Evolutionary conservation across 2,329 filamentous ascomycete species (phyloP), one percentile per base, ranked within the genome.

Genomic region (Fusarium sp.): DNA sequence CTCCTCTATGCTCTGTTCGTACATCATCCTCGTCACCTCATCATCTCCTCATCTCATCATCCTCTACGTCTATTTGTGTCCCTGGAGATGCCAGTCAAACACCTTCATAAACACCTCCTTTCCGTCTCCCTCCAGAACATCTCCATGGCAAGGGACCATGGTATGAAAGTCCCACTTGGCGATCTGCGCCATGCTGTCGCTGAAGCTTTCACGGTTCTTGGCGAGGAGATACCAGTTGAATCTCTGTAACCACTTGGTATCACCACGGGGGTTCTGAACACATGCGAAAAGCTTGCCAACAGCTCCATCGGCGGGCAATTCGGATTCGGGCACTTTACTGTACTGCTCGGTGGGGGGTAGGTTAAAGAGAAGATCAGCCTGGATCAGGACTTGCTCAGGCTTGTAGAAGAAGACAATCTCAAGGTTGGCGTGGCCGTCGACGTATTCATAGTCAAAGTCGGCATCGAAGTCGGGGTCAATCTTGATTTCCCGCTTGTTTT

Each of bases 321-420:
- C 78, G 13, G 74, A 70, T 35, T 79, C 78, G n/a, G 69, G 91
- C 89, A 78, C 83, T 85, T 84, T 93, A 88, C 73, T 97, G 83
- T 94, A 98, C 84, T 98, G 96, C 84, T 99, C 96, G 1, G 85
- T 90, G 1, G 94, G 90, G 0, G 96, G 96, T 39, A 98, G 84
- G 82, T 98, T 98, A 87, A 98, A 98, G 74, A 98, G 81, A 47
- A 98, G 83, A 82, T 99, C 96, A 11, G 95, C 96, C 84, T 98
- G 86, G 79, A 99, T 95, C 50, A 99, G 84, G 0, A 94, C 93
- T 64, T 87, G 85, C 18, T 93, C 91, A 0, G 94, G 94, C 80
- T 91, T 92, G 86, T 97, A 95, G 79, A 92, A 85, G 83, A 98
- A 94, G 32, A 96, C 94, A 36, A 98, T 85, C 83, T 99, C 96